Evolutionary conservation across 2,329 filamentous ascomycete genomes (phyloP), one percentile per base, ranked within the genome.

Genomic region (Fusarium caatingaense): DNA sequence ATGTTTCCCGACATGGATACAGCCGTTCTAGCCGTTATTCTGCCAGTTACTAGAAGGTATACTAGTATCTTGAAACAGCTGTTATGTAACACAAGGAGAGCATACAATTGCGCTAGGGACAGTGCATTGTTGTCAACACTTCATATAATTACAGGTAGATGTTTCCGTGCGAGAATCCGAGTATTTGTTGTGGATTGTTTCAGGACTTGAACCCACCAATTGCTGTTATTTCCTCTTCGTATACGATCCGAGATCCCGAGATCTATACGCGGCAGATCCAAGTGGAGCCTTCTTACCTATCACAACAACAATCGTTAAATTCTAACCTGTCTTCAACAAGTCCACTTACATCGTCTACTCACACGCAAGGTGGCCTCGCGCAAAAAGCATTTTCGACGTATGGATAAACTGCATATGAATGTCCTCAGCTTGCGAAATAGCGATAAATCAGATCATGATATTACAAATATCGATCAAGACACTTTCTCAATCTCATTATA

Each of bases 131-230:
- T 7, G 3, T 4, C n/a, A 1, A 6, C 9, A 37, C 10, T 37
- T n/a, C 5, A n/a, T 11, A 11, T n/a, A n/a, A n/a, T n/a, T n/a
- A n/a, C n/a, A n/a, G n/a, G n/a, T n/a, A n/a, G n/a, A n/a, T n/a
- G 9, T 4, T 7, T 11, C 18, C 4, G 1, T 37, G 0, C 3
- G 7, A 6, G 34, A n/a, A 7, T 37, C 0, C 34, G 1, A 37
- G 34, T 37, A 37, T 37, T n/a, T 10, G 10, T 6, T 37, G 18
- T 37, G 16, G 34, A 6, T 8, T 1, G 34, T 37, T 37, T 37
- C 34, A 18, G 2, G 7, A 4, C 3, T 37, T n/a, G 7, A 0
- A 10, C 1, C 34, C 34, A 37, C 34, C 34, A 37, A 37, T 37
- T 37, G 0, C 10, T n/a, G 3, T 11, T n/a, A 4, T 4, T 2